phyloP scores from a whole-genome alignment of 2,329 filamentous ascomycete species.

The Fusarium sublunatum region DNA sequence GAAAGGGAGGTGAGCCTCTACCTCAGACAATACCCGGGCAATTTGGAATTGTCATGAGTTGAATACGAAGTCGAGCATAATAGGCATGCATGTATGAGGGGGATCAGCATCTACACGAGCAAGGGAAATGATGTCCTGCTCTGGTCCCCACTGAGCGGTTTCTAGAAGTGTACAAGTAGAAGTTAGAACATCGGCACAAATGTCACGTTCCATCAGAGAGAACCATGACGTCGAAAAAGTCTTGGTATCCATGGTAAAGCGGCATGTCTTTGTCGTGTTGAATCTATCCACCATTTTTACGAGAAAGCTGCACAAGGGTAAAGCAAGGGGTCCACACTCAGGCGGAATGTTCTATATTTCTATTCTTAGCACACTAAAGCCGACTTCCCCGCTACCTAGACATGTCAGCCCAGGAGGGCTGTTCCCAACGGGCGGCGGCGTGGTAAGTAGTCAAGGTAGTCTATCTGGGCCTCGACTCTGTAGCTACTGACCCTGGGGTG shows the following conservation, averaged over 20 bases:
- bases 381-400: constrained; percentile 16
- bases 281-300: not conserved
- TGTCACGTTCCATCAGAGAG: constrained; percentile 1
- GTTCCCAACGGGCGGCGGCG: constrained; percentile 3
- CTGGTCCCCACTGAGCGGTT: constrained; percentile 2
- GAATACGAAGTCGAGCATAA: not conserved
- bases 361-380: constrained; percentile 28
- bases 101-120: constrained; percentile 10
- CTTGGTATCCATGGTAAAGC: not conserved
- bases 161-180: not conserved
- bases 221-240: constrained; percentile 16
- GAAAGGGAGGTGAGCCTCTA: not conserved
- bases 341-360: constrained; percentile 19
- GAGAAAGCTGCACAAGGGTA: not conserved
- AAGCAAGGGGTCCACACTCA: not conserved
- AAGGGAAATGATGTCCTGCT: constrained; percentile 17
- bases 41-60: not conserved
- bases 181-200: constrained; percentile 2
- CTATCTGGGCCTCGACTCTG: constrained; percentile 13
- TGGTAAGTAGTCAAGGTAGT: not conserved
- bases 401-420: constrained; percentile 31
- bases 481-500: constrained; percentile 3
- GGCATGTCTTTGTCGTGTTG: no score
- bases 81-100: not conserved
- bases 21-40: not conserved